phyloP scores from a whole-genome alignment of 148 eudicot genomes.

The Dysphania ambrosioides region DNA sequence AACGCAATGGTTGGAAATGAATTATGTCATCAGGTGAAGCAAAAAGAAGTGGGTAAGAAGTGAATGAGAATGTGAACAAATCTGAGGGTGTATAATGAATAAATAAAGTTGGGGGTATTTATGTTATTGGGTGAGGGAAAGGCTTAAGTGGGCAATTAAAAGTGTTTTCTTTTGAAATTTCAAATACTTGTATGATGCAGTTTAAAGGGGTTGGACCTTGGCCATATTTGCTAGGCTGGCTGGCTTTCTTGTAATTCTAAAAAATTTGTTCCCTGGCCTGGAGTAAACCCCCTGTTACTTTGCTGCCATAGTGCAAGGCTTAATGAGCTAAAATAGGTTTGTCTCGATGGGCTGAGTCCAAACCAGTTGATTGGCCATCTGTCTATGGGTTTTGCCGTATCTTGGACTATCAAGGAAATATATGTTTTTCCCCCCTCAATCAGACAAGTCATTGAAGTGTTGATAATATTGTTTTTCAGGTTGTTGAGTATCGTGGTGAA shows the following conservation, averaged over 20 bases:
- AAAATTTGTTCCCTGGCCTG: background rate
- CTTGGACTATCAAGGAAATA: too few relatives aligned
- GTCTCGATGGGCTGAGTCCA: background rate
- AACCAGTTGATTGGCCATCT: background rate
- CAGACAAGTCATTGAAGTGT: background rate
- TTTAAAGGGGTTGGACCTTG: background rate
- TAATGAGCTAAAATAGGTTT: background rate
- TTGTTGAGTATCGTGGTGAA: constrained; percentile 94
- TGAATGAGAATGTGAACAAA: too few relatives aligned
- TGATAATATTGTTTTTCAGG: constrained; percentile 40
- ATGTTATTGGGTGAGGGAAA: background rate
- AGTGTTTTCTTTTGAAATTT: background rate
- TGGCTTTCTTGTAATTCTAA: background rate
- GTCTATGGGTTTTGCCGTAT: background rate
- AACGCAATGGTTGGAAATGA: background rate
- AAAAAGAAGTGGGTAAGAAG: too few relatives aligned
- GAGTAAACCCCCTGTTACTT: background rate
- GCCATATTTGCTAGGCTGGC: background rate
- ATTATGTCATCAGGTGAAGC: too few relatives aligned
- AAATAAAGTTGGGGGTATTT: background rate
- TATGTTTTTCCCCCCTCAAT: too few relatives aligned
- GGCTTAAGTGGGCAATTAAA: background rate
- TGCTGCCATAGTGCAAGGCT: background rate
- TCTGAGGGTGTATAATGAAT: background rate
- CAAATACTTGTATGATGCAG: background rate